phyloP scores from a whole-genome alignment of 2,329 filamentous ascomycete genomes.

The Colletotrichum somersetense region DNA sequence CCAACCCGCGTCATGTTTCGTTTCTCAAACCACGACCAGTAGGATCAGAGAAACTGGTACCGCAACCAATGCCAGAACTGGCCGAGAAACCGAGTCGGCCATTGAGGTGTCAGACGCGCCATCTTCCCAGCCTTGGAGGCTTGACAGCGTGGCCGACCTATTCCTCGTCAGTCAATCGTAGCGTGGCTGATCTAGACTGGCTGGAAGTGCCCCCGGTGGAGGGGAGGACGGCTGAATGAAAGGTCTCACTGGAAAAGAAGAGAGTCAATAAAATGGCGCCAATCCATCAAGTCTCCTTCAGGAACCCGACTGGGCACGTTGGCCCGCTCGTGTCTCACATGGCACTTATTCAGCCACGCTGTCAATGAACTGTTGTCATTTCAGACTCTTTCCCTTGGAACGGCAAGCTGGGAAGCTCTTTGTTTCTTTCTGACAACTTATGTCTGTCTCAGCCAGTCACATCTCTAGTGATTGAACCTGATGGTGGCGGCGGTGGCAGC shows the following conservation, averaged over 20 bases:
- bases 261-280: constrained; percentile 5
- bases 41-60: not conserved
- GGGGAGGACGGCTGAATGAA: not conserved
- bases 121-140: constrained; percentile 9
- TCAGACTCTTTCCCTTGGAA: not conserved
- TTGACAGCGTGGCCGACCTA: constrained; percentile 25
- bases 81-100: not conserved
- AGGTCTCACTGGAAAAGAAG: constrained; percentile 16
- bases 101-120: not conserved
- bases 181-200: constrained; percentile 33
- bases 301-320: not conserved
- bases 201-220: not conserved
- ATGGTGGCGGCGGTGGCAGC: constrained; percentile 13
- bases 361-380: constrained; percentile 1
- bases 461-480: not conserved
- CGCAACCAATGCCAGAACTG: constrained; percentile 6
- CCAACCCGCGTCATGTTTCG: constrained; percentile 24
- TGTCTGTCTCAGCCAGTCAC: constrained; percentile 29
- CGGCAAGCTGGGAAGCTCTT: not conserved
- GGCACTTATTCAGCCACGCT: constrained; percentile 17
- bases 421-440: constrained; percentile 10
- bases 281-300: not conserved
- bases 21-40: constrained; percentile 19
- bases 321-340: constrained; percentile 16
- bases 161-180: constrained; percentile 11